Base-by-base conservation (phyloP, 2,329 filamentous ascomycete species). In the Verruconis gallopava region DNA sequence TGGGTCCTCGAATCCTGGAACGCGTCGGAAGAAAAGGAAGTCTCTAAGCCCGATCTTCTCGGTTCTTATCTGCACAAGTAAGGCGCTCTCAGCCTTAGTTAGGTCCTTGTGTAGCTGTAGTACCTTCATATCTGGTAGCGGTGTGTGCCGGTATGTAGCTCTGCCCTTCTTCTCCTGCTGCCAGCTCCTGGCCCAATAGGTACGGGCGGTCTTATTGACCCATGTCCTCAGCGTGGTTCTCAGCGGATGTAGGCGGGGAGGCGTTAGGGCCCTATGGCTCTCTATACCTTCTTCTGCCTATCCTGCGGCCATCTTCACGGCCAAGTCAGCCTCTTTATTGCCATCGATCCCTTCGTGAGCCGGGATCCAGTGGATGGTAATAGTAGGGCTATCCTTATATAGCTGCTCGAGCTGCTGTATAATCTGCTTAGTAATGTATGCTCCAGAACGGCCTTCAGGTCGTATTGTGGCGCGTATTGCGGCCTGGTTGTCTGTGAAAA, bases 401-500 rank as follows among this genome's bases (percentile, higher is more conserved):
- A 38, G 35, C n/a, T 21, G 35, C 40, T 21, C 53, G 44, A n/a
- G 53, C 40, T 34, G 40, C 25, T 25, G 45, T 21, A 53, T 47
- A 4, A 46, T 52, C 44, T 54, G 46, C 12, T 40, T 37, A 38
- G 55, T 46, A 42, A 53, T 53, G 37, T 58, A 58, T 44, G 57
- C 46, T 32, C 55, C 49, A 0, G 52, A 58, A 21, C 50, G 50
- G 37, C 42, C 36, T 28, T 52, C 51, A 5, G 50, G 54, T 35
- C 54, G 51, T 22, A 14, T 36, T 12, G 54, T 49, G n/a, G 53
- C 54, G 44, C 51, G 46, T 15, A 58, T 56, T 20, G 54, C 52
- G 6, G 54, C 55, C 35, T 59, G 49, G 42, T 57, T 60, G 39
- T 56, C 50, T n/a, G 53, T 57, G 41, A 57, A 58, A 44, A 55